phyloP scores from a whole-genome alignment of 441 rosid genomes.

The Jatropha podagrica region DNA sequence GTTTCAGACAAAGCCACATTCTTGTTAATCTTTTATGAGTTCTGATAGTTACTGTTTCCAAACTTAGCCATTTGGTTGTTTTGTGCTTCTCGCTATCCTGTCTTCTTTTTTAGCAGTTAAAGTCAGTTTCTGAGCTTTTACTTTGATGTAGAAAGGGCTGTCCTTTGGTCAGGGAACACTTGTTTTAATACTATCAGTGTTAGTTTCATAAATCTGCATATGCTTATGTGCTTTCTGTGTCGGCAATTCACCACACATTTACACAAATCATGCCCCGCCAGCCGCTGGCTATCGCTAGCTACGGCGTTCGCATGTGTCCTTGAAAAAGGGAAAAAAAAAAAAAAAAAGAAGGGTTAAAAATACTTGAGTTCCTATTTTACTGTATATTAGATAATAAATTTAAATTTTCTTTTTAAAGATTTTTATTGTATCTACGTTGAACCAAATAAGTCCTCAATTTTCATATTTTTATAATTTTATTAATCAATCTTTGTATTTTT shows the following conservation, averaged over 20 bases:
- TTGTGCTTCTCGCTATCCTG: no score
- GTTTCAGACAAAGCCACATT: conserved; percentile 25
- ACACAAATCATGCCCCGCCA: background rate
- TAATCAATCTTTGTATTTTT: no score
- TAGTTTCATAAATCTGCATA: conserved; percentile 17
- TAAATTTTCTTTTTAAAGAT: no score
- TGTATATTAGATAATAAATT: no score
- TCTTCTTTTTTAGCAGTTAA: background rate
- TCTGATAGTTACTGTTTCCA: conserved; percentile 12
- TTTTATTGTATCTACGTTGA: no score
- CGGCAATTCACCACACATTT: conserved; percentile 23
- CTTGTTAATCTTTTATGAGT: conserved; percentile 8
- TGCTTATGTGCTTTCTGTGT: conserved; percentile 21
- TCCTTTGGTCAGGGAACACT: conserved; percentile 26
- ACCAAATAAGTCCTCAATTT: no score
- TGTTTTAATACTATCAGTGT: conserved; percentile 8
- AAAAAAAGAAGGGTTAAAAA: no score
- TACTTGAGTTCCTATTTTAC: no score
- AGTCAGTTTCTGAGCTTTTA: background rate
- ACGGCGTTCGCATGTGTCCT: no score
- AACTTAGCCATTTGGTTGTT: background rate
- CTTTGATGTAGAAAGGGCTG: background rate
- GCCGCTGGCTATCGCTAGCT: no score
- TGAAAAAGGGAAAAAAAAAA: no score
- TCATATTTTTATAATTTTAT: no score